A percentile compares a stretch with the other conserved stretches of the same genome.
Conservation (phyloP, 768 basidiomycete genomes). For the Tricholoma bakamatsutake region DNA sequence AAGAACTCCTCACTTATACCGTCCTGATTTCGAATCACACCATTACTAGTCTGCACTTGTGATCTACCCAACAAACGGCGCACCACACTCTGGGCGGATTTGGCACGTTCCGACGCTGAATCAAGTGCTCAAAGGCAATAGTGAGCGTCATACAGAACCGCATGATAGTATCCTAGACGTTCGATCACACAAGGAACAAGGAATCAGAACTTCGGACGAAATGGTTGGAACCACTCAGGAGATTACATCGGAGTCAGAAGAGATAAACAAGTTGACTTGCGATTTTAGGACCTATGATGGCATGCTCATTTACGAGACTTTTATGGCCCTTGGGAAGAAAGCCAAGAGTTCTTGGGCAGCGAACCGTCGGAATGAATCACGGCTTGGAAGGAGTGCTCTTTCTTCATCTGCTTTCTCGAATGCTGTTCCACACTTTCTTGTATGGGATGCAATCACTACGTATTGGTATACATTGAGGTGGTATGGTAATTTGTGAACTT, state of each 20-base stretch:
- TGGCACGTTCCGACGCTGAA: neutral
- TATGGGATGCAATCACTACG: too few species aligned
- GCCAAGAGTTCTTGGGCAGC: neutral
- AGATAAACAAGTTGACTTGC: neutral
- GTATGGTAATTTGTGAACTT: too few species aligned
- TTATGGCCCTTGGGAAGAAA: constrained; percentile 9
- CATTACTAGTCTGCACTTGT: constrained; percentile 19
- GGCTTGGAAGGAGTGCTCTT: neutral
- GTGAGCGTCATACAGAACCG: neutral
- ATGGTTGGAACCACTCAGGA: neutral
- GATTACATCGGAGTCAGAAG: neutral
- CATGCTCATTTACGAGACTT: constrained; percentile 14
- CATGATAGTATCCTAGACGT: neutral
- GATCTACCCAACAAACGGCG: constrained; percentile 10
- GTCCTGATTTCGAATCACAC: constrained; percentile 23
- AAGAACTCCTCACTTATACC: constrained; percentile 19
- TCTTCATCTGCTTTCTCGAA: neutral
- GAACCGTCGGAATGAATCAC: neutral
- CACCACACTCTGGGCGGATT: neutral
- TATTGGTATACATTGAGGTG: too few species aligned
- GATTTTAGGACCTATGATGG: constrained; percentile 9
- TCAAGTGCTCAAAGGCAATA: neutral
- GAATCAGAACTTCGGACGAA: neutral
- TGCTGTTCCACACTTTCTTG: too few species aligned
- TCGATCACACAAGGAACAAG: neutral